Conservation (phyloP, 352 stramenopile species). For the Phytophthora palmivora region DNA sequence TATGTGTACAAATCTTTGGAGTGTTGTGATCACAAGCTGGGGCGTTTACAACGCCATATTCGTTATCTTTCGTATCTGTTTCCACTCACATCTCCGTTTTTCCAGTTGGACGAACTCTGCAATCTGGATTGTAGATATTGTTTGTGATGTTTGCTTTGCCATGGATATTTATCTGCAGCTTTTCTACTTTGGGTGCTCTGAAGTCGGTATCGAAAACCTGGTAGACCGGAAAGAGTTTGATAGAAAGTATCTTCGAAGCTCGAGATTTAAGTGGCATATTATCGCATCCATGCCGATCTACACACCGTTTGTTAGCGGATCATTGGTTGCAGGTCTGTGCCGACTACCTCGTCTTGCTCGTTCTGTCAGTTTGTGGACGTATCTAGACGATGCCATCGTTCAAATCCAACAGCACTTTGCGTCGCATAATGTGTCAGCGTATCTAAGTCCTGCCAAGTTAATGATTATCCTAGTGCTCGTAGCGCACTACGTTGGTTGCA, state of each 20-base stretch:
- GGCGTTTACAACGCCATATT: conserved; percentile 77
- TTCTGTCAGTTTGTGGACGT: conserved; percentile 54
- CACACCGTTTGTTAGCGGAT: conserved; percentile 17
- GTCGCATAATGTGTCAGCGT: too few relatives aligned
- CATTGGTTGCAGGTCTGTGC: conserved; percentile 52
- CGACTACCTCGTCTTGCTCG: conserved; percentile 66
- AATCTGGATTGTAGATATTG: conserved; percentile 50
- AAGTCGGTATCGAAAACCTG: conserved; percentile 54
- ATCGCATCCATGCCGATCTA: conserved; percentile 68
- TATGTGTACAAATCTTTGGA: conserved; percentile 47
- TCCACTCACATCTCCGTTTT: too few relatives aligned
- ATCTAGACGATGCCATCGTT: conserved; percentile 73
- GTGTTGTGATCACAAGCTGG: conserved; percentile 51
- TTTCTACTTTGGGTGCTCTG: conserved; percentile 65
- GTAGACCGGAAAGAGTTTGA: conserved; percentile 42
- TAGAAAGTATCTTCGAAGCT: conserved; percentile 47
- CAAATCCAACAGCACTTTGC: conserved; percentile 69
- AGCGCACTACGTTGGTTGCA: conserved; percentile 67
- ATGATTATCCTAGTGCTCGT: conserved; percentile 70
- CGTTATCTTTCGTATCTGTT: conserved; percentile 75
- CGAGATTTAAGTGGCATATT: conserved; percentile 55
- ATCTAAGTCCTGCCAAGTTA: conserved; percentile 71
- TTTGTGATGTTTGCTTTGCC: conserved; percentile 58
- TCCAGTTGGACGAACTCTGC: conserved; percentile 20
- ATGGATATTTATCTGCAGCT: conserved; percentile 73